Percentiles rank a stretch among this genome's conserved stretches.
These are phyloP conservation scores for Haematococcus lacustris DNA, from an alignment of 139 green algal species.

Conservation along the genomic window DNA sequence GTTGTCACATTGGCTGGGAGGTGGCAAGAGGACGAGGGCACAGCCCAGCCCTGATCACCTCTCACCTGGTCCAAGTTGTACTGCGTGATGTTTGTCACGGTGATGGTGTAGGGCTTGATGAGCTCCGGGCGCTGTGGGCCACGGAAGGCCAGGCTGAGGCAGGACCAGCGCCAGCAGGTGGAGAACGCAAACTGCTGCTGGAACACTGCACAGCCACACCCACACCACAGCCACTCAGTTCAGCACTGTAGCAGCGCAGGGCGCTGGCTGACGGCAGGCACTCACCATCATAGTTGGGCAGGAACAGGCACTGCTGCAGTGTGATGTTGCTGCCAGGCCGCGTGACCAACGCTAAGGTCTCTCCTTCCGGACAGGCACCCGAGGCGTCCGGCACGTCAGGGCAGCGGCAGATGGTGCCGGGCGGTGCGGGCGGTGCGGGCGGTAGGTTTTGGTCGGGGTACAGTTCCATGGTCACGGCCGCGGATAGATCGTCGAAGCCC, in stretches of 20 bases:
- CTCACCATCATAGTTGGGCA: slow-evolving; percentile 8
- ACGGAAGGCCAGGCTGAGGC: background rate
- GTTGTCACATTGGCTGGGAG: too few species aligned
- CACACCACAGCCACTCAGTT: too few species aligned
- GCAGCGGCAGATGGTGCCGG: background rate
- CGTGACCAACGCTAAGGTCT: too few species aligned
- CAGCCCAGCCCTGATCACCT: too few species aligned
- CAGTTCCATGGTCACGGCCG: slow-evolving; percentile 10
- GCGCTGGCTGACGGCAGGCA: too few species aligned
- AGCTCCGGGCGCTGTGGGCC: background rate
- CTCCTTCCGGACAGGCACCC: background rate
- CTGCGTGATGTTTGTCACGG: background rate
- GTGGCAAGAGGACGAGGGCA: too few species aligned
- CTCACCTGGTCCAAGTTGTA: slow-evolving; percentile 1
- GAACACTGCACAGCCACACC: too few species aligned
- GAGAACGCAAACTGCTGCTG: background rate
- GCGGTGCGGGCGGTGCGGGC: background rate
- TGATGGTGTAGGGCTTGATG: slow-evolving; percentile 9
- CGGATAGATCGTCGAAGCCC: slow-evolving; percentile 30
- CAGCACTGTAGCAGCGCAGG: too few species aligned
- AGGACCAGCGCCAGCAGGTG: slow-evolving; percentile 6
- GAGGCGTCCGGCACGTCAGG: background rate
- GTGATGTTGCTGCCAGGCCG: too few species aligned
- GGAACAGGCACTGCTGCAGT: slow-evolving; percentile 5
- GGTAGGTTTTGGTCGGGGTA: background rate